Evolutionary conservation across 1,284 basidiomycete genomes (phyloP).

Genomic region (Irpex rosettiformis): DNA sequence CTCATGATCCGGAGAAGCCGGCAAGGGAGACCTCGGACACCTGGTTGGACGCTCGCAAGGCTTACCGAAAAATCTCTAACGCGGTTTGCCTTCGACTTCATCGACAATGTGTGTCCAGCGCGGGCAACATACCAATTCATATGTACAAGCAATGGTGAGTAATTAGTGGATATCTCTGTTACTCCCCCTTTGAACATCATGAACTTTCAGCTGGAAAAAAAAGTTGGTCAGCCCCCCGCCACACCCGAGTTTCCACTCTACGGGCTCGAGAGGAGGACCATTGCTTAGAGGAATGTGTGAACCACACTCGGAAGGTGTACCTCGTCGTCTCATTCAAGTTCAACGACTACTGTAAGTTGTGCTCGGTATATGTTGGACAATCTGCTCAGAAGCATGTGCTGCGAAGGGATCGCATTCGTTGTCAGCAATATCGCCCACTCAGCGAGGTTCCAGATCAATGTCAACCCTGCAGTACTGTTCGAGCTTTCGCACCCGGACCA

Average conservation of each 20-base stretch:
- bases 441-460: not conserved
- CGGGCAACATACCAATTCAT: too few relatives aligned
- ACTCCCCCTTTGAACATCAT: too few relatives aligned
- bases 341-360: too few relatives aligned
- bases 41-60: not conserved
- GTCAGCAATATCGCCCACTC: not conserved
- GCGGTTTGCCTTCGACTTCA: too few relatives aligned
- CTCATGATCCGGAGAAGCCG: not conserved
- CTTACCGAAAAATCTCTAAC: too few relatives aligned
- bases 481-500: conserved; percentile 1
- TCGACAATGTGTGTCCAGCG: too few relatives aligned
- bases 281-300: not conserved
- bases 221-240: not conserved
- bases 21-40: not conserved
- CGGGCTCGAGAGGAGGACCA: not conserved
- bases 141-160: too few relatives aligned
- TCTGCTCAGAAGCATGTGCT: too few relatives aligned
- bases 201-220: not conserved
- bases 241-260: not conserved
- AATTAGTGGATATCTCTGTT: too few relatives aligned
- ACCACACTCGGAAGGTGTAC: too few relatives aligned
- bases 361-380: too few relatives aligned
- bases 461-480: not conserved
- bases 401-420: not conserved
- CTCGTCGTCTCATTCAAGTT: too few relatives aligned